Evolutionary conservation across 495 filamentous ascomycete species (phyloP).

Genomic region (Saxophila tyrrhenica): DNA sequence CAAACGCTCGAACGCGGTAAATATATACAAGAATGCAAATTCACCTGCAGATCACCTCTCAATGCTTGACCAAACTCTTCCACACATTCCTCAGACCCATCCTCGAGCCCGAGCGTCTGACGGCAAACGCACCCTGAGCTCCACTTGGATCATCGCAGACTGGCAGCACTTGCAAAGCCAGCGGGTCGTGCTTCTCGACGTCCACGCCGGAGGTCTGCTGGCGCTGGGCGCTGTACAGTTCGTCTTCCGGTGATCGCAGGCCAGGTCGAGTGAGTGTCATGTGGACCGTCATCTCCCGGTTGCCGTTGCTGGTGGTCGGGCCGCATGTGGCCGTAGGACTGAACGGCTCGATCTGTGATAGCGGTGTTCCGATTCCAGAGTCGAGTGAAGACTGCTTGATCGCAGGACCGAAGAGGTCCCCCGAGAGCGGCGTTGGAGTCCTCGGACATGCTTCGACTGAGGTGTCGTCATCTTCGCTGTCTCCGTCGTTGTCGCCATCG

Average conservation of each 20-base stretch:
- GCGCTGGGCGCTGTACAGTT: slow-evolving; percentile 44
- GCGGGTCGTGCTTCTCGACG: slow-evolving; percentile 29
- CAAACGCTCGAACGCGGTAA: neutral
- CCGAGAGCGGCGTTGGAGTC: neutral
- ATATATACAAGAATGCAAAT: neutral
- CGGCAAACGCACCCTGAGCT: slow-evolving; percentile 30
- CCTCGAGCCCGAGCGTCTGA: slow-evolving; percentile 31
- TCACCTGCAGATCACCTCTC: neutral
- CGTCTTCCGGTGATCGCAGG: slow-evolving; percentile 56
- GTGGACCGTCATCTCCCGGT: slow-evolving; percentile 83
- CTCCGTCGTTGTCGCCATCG: neutral
- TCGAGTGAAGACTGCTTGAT: slow-evolving; percentile 8
- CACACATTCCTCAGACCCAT: slow-evolving; percentile 46
- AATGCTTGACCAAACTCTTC: slow-evolving; percentile 25
- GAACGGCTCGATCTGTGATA: slow-evolving; percentile 2
- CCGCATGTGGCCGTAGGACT: slow-evolving; percentile 8
- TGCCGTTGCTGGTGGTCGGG: slow-evolving; percentile 35
- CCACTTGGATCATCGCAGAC: slow-evolving; percentile 34
- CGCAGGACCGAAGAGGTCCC: neutral
- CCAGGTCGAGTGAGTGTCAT: slow-evolving; percentile 92
- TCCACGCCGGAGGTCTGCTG: neutral
- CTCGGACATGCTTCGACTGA: slow-evolving; percentile 11
- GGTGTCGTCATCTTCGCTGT: slow-evolving; percentile 4
- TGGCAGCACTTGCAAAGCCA: slow-evolving; percentile 42
- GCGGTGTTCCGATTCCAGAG: slow-evolving; percentile 1